Evolutionary conservation across 225 moss, liverwort and hornwort species (phyloP).

Genomic region (Sphagnum tenellum): DNA sequence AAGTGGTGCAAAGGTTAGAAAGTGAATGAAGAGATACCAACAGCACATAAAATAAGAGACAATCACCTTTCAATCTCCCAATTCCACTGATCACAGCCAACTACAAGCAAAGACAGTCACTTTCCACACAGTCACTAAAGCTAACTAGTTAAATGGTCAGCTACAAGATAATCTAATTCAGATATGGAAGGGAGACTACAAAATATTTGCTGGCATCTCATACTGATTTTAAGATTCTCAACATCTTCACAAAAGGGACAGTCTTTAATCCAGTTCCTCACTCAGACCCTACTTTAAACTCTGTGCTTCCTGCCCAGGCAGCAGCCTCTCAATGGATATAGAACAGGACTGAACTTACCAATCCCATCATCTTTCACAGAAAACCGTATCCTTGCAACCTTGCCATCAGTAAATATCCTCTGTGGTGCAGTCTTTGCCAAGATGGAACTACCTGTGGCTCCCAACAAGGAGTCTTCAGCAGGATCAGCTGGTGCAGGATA

Average conservation of each 20-base stretch:
- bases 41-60: neutral
- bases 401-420: slow-evolving; percentile 19
- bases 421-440: slow-evolving; percentile 23
- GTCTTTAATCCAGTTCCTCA: neutral
- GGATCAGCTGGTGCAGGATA: slow-evolving; percentile 1
- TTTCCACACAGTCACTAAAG: neutral
- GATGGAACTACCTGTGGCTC: slow-evolving; percentile 21
- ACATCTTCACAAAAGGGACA: neutral
- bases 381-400: slow-evolving; percentile 57
- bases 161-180: neutral
- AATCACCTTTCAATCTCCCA: neutral
- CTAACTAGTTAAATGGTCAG: neutral
- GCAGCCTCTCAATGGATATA: neutral
- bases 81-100: neutral
- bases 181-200: neutral
- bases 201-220: too few relatives aligned
- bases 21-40: neutral
- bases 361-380: slow-evolving; percentile 74
- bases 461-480: slow-evolving; percentile 23
- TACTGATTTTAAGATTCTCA: too few relatives aligned
- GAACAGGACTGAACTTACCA: slow-evolving; percentile 20
- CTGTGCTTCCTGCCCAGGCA: too few relatives aligned
- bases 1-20: neutral
- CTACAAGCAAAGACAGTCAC: neutral
- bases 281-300: neutral